A percentile compares a stretch with the other conserved stretches of the same genome.
Evolutionary conservation across 2,329 filamentous ascomycete genomes (phyloP).

Genomic region (Geoglossum cookeanum): DNA sequence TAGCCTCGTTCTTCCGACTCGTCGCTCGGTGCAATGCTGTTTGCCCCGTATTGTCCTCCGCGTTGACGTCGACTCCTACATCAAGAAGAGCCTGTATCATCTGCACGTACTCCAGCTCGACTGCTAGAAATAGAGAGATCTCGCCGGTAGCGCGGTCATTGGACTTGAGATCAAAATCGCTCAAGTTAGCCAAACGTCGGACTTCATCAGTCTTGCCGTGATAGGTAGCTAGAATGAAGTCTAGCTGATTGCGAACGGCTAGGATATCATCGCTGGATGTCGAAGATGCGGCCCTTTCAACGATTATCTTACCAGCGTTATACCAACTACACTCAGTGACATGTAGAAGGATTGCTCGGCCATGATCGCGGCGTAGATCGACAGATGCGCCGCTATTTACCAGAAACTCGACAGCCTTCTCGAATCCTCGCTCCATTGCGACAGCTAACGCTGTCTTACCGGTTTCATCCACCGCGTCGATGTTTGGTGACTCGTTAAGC

Average conservation of each 20-base stretch:
- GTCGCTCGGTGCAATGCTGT: neutral
- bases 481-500: conserved; percentile 3
- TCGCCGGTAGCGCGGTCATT: neutral
- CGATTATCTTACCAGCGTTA: neutral
- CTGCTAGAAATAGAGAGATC: conserved; percentile 4
- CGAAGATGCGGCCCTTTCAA: neutral
- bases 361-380: neutral
- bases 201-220: neutral
- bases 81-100: conserved; percentile 3
- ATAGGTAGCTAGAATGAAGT: neutral
- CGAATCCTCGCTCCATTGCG: conserved; percentile 7
- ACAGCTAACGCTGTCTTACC: conserved; percentile 7
- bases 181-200: neutral
- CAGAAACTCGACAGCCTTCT: conserved; percentile 7
- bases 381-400: conserved; percentile 6
- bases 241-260: neutral
- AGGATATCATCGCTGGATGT: neutral
- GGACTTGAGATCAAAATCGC: neutral
- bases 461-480: conserved; percentile 7
- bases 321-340: conserved; percentile 4
- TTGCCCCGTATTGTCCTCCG: neutral
- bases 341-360: conserved; percentile 4
- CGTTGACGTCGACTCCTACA: neutral
- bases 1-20: neutral
- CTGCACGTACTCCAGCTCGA: neutral